A percentile compares a stretch with the other conserved stretches of the same genome.
Conservation (phyloP, 2,329 filamentous ascomycete genomes). For the Fusarium gaditjirri region DNA sequence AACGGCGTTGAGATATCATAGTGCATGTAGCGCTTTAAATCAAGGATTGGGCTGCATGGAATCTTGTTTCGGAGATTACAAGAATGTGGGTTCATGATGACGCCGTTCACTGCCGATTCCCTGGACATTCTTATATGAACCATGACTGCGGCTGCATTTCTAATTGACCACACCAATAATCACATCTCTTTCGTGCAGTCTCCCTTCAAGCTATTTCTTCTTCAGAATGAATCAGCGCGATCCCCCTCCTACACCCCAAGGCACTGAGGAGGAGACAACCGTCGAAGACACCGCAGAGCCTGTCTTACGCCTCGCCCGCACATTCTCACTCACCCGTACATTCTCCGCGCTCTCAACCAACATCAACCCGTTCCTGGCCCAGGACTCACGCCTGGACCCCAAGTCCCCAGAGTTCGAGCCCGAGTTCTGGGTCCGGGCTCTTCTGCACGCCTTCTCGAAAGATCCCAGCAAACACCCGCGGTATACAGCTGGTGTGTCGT, state of each 20-base stretch:
- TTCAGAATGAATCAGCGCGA: background rate
- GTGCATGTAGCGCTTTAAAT: background rate
- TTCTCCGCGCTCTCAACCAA: conserved; percentile 25
- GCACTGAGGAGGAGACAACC: conserved; percentile 5
- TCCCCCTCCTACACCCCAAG: background rate
- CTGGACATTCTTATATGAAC: background rate
- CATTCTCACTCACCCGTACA: conserved; percentile 26
- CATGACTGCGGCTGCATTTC: background rate
- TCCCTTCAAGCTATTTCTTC: no score
- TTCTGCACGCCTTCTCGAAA: conserved; percentile 32
- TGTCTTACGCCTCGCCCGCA: conserved; percentile 21
- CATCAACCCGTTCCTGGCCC: conserved; percentile 42
- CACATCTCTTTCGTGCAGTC: background rate
- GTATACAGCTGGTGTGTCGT: conserved; percentile 62
- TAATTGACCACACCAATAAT: no score
- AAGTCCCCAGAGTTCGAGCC: conserved; percentile 26
- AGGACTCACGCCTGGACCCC: conserved; percentile 60
- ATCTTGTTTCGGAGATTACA: background rate
- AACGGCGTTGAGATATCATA: background rate
- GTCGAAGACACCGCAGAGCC: conserved; percentile 9
- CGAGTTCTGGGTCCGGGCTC: conserved; percentile 26
- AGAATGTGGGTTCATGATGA: background rate
- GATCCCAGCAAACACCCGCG: conserved; percentile 27
- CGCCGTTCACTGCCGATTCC: no score
- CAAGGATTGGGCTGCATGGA: accelerated